Percentiles rank a stretch among this genome's conserved stretches.
phyloP scores from a whole-genome alignment of 1,284 basidiomycete species.

The Gymnopus androsaceus region DNA sequence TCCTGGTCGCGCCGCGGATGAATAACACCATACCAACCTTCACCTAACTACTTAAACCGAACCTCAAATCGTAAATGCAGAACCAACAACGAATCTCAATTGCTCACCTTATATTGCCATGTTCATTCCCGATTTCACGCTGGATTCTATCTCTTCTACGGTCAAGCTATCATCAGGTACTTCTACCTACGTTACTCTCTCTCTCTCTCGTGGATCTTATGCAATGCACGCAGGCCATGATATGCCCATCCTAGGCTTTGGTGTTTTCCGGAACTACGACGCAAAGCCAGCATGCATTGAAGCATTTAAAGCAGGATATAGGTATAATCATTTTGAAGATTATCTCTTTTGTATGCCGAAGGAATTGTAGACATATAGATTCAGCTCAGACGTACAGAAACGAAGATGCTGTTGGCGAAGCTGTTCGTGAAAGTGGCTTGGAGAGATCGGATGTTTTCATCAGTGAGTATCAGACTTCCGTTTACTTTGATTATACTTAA shows the following conservation, averaged over 20 bases:
- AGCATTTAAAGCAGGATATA: slow-evolving; percentile 45
- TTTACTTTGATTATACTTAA: not conserved
- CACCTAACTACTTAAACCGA: too few relatives aligned
- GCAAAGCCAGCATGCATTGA: slow-evolving; percentile 32
- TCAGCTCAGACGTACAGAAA: slow-evolving; percentile 45
- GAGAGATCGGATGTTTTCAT: slow-evolving; percentile 33
- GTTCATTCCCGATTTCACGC: too few relatives aligned
- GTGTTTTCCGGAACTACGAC: slow-evolving; percentile 44
- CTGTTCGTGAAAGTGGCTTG: slow-evolving; percentile 27
- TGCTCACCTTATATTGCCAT: too few relatives aligned
- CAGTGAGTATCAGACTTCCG: slow-evolving; percentile 15
- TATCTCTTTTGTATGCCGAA: not conserved
- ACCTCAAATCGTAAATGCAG: too few relatives aligned
- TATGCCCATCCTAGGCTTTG: slow-evolving; percentile 49
- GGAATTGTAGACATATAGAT: slow-evolving; percentile 29
- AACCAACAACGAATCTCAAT: too few relatives aligned
- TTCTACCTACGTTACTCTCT: not conserved
- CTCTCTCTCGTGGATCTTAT: not conserved
- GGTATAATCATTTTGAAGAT: slow-evolving; percentile 4
- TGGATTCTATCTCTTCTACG: not conserved
- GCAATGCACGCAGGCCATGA: slow-evolving; percentile 13
- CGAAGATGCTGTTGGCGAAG: slow-evolving; percentile 35
- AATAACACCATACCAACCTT: too few relatives aligned
- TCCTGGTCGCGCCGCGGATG: too few relatives aligned
- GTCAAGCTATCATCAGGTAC: not conserved